Evolutionary conservation across 208 protist species (phyloP).

Genomic region (Leishmania tarentolae): DNA sequence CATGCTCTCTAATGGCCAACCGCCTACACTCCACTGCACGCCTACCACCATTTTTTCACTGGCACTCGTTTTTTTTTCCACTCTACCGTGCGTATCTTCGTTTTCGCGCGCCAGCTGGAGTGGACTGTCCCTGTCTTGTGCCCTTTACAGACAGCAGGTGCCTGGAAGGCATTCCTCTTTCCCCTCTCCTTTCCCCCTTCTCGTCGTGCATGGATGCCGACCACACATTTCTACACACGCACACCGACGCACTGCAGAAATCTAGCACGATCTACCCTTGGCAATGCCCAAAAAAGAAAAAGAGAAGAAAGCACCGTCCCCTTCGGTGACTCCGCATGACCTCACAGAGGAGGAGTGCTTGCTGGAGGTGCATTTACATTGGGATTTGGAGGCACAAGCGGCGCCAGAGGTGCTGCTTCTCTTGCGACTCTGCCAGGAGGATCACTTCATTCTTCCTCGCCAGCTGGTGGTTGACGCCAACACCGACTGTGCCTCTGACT

Average conservation of each 20-base stretch:
- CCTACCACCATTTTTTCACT: background rate
- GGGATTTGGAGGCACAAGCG: background rate
- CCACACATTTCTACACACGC: background rate
- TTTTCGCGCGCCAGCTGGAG: background rate
- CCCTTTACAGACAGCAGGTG: background rate
- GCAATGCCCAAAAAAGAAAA: constrained; percentile 31
- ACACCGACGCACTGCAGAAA: background rate
- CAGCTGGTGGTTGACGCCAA: constrained; percentile 29
- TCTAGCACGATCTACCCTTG: background rate
- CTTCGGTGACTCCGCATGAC: constrained; percentile 1
- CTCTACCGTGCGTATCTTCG: background rate
- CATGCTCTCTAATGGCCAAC: background rate
- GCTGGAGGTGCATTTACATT: constrained; percentile 26
- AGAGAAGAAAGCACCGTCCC: constrained; percentile 19
- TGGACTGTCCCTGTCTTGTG: background rate
- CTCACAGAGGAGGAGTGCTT: constrained; percentile 21
- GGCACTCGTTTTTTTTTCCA: background rate
- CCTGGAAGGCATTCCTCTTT: background rate
- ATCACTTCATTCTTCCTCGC: constrained; percentile 15
- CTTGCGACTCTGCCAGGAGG: constrained; percentile 24
- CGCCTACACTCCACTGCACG: background rate
- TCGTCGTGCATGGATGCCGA: background rate
- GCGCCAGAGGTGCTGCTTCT: constrained; percentile 22
- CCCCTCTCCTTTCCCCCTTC: background rate
- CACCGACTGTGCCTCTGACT: background rate